Percentiles rank a stretch among this genome's conserved stretches.
Conservation (phyloP, 75 land plant genomes). For the Selaginella moellendorffii region DNA sequence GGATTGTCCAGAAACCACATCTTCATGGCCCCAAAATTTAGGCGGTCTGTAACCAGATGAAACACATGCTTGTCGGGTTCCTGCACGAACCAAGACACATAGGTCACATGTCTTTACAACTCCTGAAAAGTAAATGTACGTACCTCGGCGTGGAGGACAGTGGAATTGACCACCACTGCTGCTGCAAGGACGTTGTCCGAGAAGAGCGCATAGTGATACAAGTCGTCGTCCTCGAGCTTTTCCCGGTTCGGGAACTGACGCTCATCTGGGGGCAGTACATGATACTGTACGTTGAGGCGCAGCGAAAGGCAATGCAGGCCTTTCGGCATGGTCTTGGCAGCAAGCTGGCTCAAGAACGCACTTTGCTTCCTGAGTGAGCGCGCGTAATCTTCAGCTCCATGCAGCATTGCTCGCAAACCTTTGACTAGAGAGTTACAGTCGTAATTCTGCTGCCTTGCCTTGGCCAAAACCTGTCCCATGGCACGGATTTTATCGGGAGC, state of each 20-base stretch:
- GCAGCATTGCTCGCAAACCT: constrained; percentile 65
- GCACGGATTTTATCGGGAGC: constrained; percentile 37
- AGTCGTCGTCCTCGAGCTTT: constrained; percentile 20
- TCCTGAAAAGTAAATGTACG: not conserved
- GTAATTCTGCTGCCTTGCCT: constrained; percentile 33
- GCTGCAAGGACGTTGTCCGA: constrained; percentile 56
- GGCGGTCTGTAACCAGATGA: constrained; percentile 57
- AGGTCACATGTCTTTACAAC: not conserved
- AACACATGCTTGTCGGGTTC: constrained; percentile 51
- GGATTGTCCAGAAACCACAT: constrained; percentile 64
- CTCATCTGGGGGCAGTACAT: constrained; percentile 26
- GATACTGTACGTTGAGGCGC: constrained; percentile 45
- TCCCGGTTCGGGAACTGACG: constrained; percentile 30
- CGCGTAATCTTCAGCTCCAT: constrained; percentile 20
- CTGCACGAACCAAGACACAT: constrained; percentile 20
- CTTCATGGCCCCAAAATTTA: constrained; percentile 45
- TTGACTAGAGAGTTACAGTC: constrained; percentile 60
- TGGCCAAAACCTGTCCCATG: constrained; percentile 49
- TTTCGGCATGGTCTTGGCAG: constrained; percentile 55
- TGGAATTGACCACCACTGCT: constrained; percentile 60
- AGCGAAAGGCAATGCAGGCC: constrained; percentile 51
- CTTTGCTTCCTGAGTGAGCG: not conserved
- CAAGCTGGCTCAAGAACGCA: constrained; percentile 42
- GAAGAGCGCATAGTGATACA: constrained; percentile 45
- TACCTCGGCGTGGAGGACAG: constrained; percentile 40